These are phyloP conservation scores for Prinsepia uniflora DNA, from an alignment of 306 rosid species.

Conservation along the genomic window DNA sequence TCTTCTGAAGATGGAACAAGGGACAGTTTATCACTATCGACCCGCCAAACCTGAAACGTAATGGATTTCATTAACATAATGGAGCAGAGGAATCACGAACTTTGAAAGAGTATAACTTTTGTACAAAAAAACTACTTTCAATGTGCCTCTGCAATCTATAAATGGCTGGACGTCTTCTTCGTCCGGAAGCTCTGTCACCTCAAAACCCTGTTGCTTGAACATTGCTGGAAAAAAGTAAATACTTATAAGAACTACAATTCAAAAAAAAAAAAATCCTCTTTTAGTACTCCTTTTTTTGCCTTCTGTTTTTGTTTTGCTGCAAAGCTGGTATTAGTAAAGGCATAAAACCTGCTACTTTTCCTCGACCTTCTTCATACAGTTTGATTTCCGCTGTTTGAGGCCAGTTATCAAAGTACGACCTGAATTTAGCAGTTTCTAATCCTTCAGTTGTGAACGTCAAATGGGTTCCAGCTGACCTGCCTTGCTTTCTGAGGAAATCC, in stretches of 20 bases:
- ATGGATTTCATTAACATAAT: slow-evolving; percentile 23
- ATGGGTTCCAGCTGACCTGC: slow-evolving; percentile 69
- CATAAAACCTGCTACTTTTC: slow-evolving; percentile 88
- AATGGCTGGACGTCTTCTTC: slow-evolving; percentile 55
- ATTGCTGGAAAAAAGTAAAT: slow-evolving; percentile 55
- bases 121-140: slow-evolving; percentile 52
- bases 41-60: slow-evolving; percentile 74
- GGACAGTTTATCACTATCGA: slow-evolving; percentile 61
- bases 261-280: background rate
- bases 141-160: slow-evolving; percentile 62
- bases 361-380: slow-evolving; percentile 92
- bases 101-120: background rate
- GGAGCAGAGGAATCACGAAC: slow-evolving; percentile 3
- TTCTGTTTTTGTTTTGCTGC: background rate
- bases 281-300: background rate
- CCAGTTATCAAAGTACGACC: slow-evolving; percentile 67
- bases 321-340: slow-evolving; percentile 20
- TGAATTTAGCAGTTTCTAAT: slow-evolving; percentile 67
- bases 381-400: slow-evolving; percentile 66
- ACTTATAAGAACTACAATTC: slow-evolving; percentile 11
- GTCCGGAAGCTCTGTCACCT: slow-evolving; percentile 88
- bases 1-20: slow-evolving; percentile 55
- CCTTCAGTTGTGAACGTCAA: slow-evolving; percentile 73
- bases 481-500: slow-evolving; percentile 79
- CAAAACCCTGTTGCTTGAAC: slow-evolving; percentile 96